Base-by-base conservation (phyloP, 768 basidiomycete genomes). In the Mycena galopus region DNA sequence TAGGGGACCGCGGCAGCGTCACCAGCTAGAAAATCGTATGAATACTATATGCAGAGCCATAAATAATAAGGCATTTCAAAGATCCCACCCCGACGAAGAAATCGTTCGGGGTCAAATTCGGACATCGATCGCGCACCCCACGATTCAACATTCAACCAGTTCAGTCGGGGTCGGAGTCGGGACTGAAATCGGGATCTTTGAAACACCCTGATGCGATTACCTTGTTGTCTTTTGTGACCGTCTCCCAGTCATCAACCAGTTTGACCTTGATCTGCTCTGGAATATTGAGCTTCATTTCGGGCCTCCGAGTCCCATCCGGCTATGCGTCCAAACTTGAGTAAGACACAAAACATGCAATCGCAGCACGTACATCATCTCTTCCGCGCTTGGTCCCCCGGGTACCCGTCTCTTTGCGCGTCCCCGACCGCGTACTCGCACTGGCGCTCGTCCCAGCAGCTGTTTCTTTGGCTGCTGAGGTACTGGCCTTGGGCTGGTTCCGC, bases 221-320 rank as follows among this genome's bases (percentile, higher is more conserved):
- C 89, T 96, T 94, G 76, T 92, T 91, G 79, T 96, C 94, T 85
- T 98, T 98, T 64, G 98, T 99, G 44, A 99, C 92, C 6, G 92
- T 90, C 82, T 99, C 97, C 98, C 98, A 99, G 76, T 99, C 98
- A 78, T 99, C 96, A 2, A 99, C 96, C 42, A 99, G 87, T 57
- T 93, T 87, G 33, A 91, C 88, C 81, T 98, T 98, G 73, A 99
- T 87, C n/a, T 88, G 81, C 77, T 98, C 98, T 0, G 97, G 98
- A 6, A 98, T 92, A 69, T 86, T 89, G 60, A 99, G 86, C 83
- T 95, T 96, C 88, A 99, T 92, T 78, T 99, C 97, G 1, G 95
- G 93, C 75, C 93, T 91, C 80, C 85, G 85, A 71, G 85, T 89
- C 30, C 97, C 96, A 63, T 95, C 94, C 89, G 11, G 53, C 50